These are phyloP conservation scores for Tylopilus felleus DNA, from an alignment of 768 basidiomycete species.

Conservation along the genomic window DNA sequence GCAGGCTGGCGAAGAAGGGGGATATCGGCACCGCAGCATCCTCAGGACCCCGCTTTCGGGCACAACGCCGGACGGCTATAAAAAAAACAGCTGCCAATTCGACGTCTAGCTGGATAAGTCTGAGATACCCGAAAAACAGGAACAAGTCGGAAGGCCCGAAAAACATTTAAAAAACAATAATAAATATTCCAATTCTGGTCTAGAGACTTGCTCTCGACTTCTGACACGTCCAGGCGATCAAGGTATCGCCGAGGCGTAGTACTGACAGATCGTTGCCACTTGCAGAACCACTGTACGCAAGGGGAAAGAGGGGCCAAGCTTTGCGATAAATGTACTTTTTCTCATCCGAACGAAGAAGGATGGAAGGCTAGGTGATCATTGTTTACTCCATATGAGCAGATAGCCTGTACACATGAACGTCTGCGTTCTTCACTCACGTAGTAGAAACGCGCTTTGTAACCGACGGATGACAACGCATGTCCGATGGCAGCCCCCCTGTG, in stretches of 20 bases:
- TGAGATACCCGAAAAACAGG: background rate
- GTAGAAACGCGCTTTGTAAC: conserved; percentile 10
- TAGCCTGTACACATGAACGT: background rate
- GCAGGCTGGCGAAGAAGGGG: background rate
- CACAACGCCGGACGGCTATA: conserved; percentile 4
- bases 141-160: background rate
- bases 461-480: conserved; percentile 2
- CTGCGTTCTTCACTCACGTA: conserved; percentile 5
- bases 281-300: conserved; percentile 6
- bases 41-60: conserved; percentile 3
- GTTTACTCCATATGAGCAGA: conserved; percentile 9
- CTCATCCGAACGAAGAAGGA: background rate
- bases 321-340: no score
- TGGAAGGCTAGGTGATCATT: background rate
- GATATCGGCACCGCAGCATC: background rate
- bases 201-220: background rate
- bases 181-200: conserved; percentile 6
- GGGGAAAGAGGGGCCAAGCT: background rate
- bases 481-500: conserved; percentile 5
- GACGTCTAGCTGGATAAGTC: conserved; percentile 3
- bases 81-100: background rate
- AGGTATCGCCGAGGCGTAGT: conserved; percentile 18
- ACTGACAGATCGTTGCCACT: conserved; percentile 1
- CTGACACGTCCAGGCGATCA: background rate
- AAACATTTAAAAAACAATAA: conserved; percentile 1